Base-by-base conservation (phyloP, 1,284 basidiomycete species). In the Microbotryum silenes-acaulis region DNA sequence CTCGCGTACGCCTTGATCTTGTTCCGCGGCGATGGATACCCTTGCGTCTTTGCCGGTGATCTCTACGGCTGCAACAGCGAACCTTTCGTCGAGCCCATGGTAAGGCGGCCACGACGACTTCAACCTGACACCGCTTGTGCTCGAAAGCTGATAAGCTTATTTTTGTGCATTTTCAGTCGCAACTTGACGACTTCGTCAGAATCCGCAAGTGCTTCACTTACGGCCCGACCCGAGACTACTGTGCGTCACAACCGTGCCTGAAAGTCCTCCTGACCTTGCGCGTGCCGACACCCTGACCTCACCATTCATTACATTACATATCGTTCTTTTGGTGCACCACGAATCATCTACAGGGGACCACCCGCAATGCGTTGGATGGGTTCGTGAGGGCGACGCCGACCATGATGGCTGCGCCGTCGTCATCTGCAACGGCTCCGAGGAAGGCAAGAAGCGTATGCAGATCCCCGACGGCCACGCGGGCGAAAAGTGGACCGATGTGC, bases 31-130 rank as follows among this genome's bases (percentile, higher is more conserved):
- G 80, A 83, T 60, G 93, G 93, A n/a, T 85, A 92, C 75, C 93
- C 93, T 81, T 60, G 90, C 72, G 84, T 96, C 37, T 97, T 97
- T 77, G 91, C 91, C 66, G 91, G 91, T 9, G 93, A 97, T 75
- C 74, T 94, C 27, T 89, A 81, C 69, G 81, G 82, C 20, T 78
- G 75, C 58, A 63, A 70, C 47, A 54, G 49, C n/a, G 65, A 63
- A 16, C 54, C 60, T 12, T 12, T 27, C 9, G 56, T 54, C 21
- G 61, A 68, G 47, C 55, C 60, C 33, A 57, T 73, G 45, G 29
- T 42, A 18, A 18, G n/a, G 56, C 31, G 21, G 33, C 42, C 42
- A 21, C 52, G 60, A 63, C 31, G 66, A 71, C 51, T 79, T 77
- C 5, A 78, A 79, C 18, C 76, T 79, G 27, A 79, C 79, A 65